Percentiles rank a stretch among this genome's conserved stretches.
Evolutionary conservation across 768 basidiomycete genomes (phyloP).

Genomic region (Pisolithus sp.): DNA sequence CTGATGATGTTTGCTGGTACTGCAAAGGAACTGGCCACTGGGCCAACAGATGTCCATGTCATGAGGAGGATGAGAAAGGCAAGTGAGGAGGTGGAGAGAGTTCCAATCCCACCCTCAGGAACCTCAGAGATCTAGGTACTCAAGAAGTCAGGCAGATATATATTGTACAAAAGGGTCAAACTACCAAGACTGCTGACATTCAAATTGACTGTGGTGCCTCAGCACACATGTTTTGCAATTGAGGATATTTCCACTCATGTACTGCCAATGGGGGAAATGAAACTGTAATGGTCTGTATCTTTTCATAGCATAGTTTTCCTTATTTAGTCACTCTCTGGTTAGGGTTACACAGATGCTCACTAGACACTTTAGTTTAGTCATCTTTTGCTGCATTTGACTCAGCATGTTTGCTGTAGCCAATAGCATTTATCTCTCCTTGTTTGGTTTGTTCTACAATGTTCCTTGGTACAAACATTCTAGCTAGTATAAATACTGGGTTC

Average conservation of each 20-base stretch:
- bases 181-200: background rate
- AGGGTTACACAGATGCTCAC: too few species aligned
- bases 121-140: background rate
- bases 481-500: too few species aligned
- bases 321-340: too few species aligned
- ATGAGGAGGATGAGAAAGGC: conserved; percentile 4
- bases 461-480: too few species aligned
- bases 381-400: too few species aligned
- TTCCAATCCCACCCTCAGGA: background rate
- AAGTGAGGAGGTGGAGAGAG: background rate
- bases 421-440: too few species aligned
- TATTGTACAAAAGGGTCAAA: background rate
- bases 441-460: too few species aligned
- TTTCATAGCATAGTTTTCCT: too few species aligned
- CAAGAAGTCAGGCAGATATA: background rate
- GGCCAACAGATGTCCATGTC: conserved; percentile 12
- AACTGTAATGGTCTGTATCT: too few species aligned
- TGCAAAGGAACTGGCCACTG: conserved; percentile 12
- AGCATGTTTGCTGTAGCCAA: too few species aligned
- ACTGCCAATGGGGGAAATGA: background rate
- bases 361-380: too few species aligned
- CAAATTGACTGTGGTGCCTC: background rate
- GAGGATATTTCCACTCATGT: conserved; percentile 8
- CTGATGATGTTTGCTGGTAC: background rate
- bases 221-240: conserved; percentile 27